Evolutionary conservation across 306 rosid genomes (phyloP).

Genomic region (Cucurbita argyrosperma): DNA sequence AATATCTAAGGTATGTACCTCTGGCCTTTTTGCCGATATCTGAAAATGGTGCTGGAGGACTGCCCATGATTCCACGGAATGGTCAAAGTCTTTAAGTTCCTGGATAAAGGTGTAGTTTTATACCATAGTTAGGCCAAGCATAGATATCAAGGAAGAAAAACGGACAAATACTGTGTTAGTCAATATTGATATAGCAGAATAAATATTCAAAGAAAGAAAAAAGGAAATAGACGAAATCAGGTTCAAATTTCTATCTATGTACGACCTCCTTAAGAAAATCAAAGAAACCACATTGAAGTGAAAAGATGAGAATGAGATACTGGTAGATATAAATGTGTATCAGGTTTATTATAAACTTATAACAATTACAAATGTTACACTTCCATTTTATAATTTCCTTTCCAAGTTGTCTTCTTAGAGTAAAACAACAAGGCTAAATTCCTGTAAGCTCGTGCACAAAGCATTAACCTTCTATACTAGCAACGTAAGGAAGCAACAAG

Average conservation of each 20-base stretch:
- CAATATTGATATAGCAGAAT: neutral
- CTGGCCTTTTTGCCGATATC: slow-evolving; percentile 77
- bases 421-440: neutral
- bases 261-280: neutral
- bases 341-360: neutral
- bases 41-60: slow-evolving; percentile 74
- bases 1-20: slow-evolving; percentile 26
- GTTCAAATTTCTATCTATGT: neutral
- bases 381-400: neutral
- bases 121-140: neutral
- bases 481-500: neutral
- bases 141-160: neutral
- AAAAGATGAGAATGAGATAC: neutral
- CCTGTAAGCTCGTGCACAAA: neutral
- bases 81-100: neutral
- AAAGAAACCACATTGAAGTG: neutral
- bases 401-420: neutral
- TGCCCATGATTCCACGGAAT: slow-evolving; percentile 42
- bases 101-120: neutral
- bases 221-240: neutral
- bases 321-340: neutral
- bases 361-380: neutral
- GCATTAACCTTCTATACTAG: neutral
- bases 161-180: neutral
- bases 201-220: neutral